Evolutionary conservation across 2,329 filamentous ascomycete species (phyloP), one percentile per base, ranked within the genome.

Genomic region (Pezicula radicicola): DNA sequence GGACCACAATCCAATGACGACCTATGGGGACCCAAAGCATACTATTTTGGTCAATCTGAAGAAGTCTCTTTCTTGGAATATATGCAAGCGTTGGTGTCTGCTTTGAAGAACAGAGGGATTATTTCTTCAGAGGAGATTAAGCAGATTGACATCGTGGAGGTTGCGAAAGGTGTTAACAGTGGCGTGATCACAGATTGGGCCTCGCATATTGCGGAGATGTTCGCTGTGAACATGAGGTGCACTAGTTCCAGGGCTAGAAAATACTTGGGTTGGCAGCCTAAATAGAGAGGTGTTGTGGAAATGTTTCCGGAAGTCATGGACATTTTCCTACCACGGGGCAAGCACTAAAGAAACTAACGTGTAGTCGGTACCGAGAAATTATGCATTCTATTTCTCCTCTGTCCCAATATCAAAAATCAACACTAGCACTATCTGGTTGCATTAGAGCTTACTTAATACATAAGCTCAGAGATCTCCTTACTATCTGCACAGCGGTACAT

Each of bases 31-130:
- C 30, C 50, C 1, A 35, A 55, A n/a, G 46, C 56, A 1, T 57
- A 57, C 35, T 59, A 55, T 13, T 59, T 59, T 12, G 56, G 12
- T 5, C 18, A 10, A 5, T 44, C 37, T 4, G 46, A 49, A 27
- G 51, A 55, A 6, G 4, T 53, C 3, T 36, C 45, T 28, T 57
- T 52, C 8, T 2, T 15, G 1, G 43, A 42, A 8, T 52, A 47
- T 15, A 57, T 54, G 50, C 33, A 9, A 2, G 9, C 12, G 6
- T 16, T 58, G n/a, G 18, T 56, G 4, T 16, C 6, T 8, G 39
- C 19, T n/a, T 43, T 56, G 33, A 46, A 49, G 6, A 25, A 42
- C 4, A 21, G 35, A 2, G 46, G 44, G 13, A 28, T 53, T 16
- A 2, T 54, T n/a, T n/a, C 41, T 16, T 28, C 18, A 6, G 40